Evolutionary conservation across 805 yeast genomes (phyloP).

Genomic region (Candida ficus): DNA sequence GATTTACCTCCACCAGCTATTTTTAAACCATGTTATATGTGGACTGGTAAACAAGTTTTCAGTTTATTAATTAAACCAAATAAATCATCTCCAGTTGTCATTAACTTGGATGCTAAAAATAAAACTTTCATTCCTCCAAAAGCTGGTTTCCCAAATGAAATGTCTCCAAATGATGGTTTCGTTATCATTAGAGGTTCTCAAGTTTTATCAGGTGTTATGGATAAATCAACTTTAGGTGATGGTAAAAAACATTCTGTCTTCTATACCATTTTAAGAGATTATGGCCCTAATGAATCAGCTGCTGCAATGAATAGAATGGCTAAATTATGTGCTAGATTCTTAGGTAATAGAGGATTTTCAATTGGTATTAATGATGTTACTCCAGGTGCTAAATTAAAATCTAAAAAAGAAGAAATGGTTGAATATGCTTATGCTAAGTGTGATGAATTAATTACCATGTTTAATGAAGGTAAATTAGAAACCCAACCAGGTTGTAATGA

Average conservation of each 20-base stretch:
- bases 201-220: constrained; percentile 92
- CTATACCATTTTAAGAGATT: constrained; percentile 90
- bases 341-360: constrained; percentile 94
- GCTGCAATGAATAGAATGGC: constrained; percentile 98
- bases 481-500: constrained; percentile 99
- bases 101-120: constrained; percentile 91
- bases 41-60: constrained; percentile 98
- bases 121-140: constrained; percentile 82
- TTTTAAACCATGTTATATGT: constrained; percentile 77
- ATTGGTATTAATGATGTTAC: constrained; percentile 98
- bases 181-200: constrained; percentile 87
- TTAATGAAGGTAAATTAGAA: constrained; percentile 81
- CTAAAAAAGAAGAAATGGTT: constrained; percentile 80
- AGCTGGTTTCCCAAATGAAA: constrained; percentile 71
- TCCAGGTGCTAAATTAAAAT: constrained; percentile 74
- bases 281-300: constrained; percentile 96
- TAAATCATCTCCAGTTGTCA: constrained; percentile 65
- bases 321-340: constrained; percentile 90
- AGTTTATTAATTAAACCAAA: constrained; percentile 84
- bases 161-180: constrained; percentile 97
- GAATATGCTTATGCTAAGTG: constrained; percentile 87
- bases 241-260: constrained; percentile 97
- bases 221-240: constrained; percentile 92
- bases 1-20: constrained; percentile 96
- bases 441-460: constrained; percentile 80